Evolutionary conservation across 306 rosid species (phyloP).

Genomic region (Lablab purpureus): DNA sequence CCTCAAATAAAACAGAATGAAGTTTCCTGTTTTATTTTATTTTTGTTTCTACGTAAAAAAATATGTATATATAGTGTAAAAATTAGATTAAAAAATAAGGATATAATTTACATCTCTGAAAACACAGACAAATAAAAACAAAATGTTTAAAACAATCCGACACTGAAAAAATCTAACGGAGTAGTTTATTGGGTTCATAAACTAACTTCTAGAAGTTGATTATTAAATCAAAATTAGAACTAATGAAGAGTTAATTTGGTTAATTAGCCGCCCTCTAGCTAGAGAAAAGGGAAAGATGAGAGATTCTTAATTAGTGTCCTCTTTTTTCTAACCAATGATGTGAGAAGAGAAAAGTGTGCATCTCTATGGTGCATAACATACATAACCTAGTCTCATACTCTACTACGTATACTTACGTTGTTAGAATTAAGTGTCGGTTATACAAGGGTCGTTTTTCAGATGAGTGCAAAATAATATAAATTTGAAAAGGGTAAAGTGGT

Average conservation of each 20-base stretch:
- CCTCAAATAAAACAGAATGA: too few species aligned
- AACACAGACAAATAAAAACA: too few species aligned
- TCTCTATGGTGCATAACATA: background rate
- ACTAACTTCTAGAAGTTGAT: too few species aligned
- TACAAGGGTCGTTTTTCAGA: background rate
- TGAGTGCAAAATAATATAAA: background rate
- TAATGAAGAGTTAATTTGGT: background rate
- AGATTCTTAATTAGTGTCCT: background rate
- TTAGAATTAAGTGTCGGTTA: background rate
- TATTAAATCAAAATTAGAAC: background rate
- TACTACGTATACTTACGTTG: too few species aligned
- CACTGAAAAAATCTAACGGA: too few species aligned
- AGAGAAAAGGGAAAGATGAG: background rate
- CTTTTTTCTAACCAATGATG: background rate
- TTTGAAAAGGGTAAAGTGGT: constrained; percentile 14
- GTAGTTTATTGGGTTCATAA: too few species aligned
- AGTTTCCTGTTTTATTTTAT: too few species aligned
- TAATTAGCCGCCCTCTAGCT: constrained; percentile 3
- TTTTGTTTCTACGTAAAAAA: too few species aligned
- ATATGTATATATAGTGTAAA: too few species aligned
- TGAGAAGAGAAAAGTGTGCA: background rate
- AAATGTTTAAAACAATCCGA: too few species aligned
- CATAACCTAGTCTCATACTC: background rate
- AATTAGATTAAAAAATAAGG: too few species aligned
- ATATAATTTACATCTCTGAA: too few species aligned